Base-by-base conservation (phyloP, 23 red algal genomes). In the Cyanidium caldarium region DNA sequence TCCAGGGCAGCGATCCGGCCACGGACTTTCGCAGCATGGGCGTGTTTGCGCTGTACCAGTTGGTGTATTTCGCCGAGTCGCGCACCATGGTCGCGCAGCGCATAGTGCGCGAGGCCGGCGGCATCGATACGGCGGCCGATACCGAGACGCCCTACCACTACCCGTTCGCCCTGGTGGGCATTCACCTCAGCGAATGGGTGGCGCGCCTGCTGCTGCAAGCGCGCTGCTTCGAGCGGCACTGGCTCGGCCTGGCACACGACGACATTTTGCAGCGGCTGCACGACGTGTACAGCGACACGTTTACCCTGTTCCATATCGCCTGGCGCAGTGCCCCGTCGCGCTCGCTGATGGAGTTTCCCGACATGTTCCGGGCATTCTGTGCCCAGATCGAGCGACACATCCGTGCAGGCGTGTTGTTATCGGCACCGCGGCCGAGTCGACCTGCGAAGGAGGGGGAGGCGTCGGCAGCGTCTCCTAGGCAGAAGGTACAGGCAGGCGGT, bases 21-120 rank as follows among this genome's bases (percentile, higher is more conserved):
- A 87, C 82, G 38, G 89, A 94, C 45, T 94, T 94, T 38, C 68
- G 89, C 23, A 80, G 89, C 40, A 80, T 75, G 12, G 89, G 89
- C 1, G 45, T 94, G 25, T 71, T 87, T 1, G 78, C 74, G 17
- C 68, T 94, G 16, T 36, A 86, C 19, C 89, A 94, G 46, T 36
- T 94, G 29, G n/a, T 82, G 20, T 86, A 76, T 44, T 83, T 94
- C 38, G 72, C 89, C 7, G 25, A 45, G 7, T 72, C 82, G 3
- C 65, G 87, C 31, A 67, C 40, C 15, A 0, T 35, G 3, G 71
- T 82, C 20, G 81, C 72, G 40, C 72, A 67, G 23, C 73, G 76
- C 31, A 86, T 86, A 68, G 45, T 94, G 34, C 41, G 39, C 2
- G 70, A 85, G 58, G 77, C 82, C 10, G 44, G 51, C n/a, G 30